Evolutionary conservation across 192 early-diverging fungal species (phyloP).

Genomic region (Entomortierella chlamydospora): DNA sequence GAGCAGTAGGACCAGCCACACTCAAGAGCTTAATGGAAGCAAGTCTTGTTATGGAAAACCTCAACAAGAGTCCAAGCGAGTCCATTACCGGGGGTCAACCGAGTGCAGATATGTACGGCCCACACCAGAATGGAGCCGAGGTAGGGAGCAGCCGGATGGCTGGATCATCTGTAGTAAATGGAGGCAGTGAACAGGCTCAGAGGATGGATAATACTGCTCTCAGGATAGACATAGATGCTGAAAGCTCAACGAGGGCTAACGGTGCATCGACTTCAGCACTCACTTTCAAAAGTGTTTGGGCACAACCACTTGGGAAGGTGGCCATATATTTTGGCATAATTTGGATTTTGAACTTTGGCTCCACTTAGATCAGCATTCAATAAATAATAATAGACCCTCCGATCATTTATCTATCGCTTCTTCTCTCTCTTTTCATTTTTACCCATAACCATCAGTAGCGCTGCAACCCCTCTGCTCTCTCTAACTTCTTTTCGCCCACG

Average conservation of each 20-base stretch:
- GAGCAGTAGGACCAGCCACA: slow-evolving; percentile 12
- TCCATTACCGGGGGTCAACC: neutral
- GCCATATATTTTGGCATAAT: slow-evolving; percentile 20
- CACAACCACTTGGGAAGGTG: slow-evolving; percentile 30
- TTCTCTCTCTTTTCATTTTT: slow-evolving; percentile 3
- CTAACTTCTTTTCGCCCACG: neutral
- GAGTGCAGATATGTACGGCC: neutral
- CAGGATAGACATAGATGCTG: slow-evolving; percentile 3
- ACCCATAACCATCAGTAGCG: too few species aligned
- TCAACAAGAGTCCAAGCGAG: neutral
- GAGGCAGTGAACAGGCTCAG: neutral
- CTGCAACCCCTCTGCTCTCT: neutral
- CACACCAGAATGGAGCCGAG: neutral
- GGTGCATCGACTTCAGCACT: neutral
- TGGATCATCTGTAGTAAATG: neutral
- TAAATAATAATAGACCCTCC: neutral
- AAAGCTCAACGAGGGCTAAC: neutral
- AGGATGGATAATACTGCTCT: neutral
- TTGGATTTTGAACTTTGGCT: slow-evolving; percentile 24
- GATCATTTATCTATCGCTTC: neutral
- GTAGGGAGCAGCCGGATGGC: neutral
- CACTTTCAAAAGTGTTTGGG: slow-evolving; percentile 23
- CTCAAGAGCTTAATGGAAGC: slow-evolving; percentile 35
- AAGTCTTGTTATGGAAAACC: slow-evolving; percentile 1
- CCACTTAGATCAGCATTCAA: slow-evolving; percentile 6